These are phyloP conservation scores for Clonostachys sp. DNA, from an alignment of 2,329 filamentous ascomycete genomes.

Conservation along the genomic window DNA sequence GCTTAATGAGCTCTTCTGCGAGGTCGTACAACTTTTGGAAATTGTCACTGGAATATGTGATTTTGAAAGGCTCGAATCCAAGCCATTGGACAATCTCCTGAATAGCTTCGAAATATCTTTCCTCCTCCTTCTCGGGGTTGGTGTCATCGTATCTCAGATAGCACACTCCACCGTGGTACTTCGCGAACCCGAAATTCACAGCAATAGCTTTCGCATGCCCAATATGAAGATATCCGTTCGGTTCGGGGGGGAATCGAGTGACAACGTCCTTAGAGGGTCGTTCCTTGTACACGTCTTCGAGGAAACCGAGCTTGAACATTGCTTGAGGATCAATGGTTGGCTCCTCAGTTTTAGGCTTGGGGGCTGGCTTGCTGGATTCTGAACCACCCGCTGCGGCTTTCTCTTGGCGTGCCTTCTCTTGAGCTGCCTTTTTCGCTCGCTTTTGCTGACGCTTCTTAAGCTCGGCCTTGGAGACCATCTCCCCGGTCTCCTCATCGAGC, in stretches of 20 bases:
- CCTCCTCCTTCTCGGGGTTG: constrained; percentile 90
- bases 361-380: constrained; percentile 20
- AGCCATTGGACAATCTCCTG: constrained; percentile 85
- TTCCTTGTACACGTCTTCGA: constrained; percentile 67
- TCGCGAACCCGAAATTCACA: constrained; percentile 93
- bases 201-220: constrained; percentile 95
- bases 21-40: constrained; percentile 80
- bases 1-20: constrained; percentile 73
- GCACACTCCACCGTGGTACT: constrained; percentile 64
- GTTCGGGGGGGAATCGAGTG: constrained; percentile 78
- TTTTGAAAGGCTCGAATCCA: constrained; percentile 38
- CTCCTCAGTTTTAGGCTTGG: constrained; percentile 43
- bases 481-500: constrained; percentile 58
- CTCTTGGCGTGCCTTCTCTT: constrained; percentile 72
- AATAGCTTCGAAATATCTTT: constrained; percentile 83
- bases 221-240: constrained; percentile 94
- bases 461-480: constrained; percentile 60
- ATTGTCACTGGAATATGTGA: constrained; percentile 85
- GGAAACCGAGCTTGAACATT: constrained; percentile 79
- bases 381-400: constrained; percentile 62
- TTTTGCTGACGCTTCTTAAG: constrained; percentile 56
- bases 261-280: constrained; percentile 56
- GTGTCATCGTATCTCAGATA: constrained; percentile 77
- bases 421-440: constrained; percentile 49
- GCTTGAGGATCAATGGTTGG: constrained; percentile 48